Evolutionary conservation across 768 basidiomycete genomes (phyloP).

Genomic region (Podaxis sp.): DNA sequence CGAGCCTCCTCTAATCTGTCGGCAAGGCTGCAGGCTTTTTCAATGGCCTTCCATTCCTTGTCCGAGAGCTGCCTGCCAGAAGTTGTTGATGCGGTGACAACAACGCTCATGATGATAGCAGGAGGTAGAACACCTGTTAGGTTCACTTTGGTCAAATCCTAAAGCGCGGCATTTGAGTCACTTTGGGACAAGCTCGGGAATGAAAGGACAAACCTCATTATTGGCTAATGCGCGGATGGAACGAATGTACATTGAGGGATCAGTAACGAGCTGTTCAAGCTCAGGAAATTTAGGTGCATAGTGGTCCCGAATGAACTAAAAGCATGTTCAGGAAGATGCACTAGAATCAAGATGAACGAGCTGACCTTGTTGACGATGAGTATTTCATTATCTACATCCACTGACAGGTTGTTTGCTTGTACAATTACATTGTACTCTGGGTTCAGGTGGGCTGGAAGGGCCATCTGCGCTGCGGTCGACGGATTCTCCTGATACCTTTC

Average conservation of each 20-base stretch:
- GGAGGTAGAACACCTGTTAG: conserved; percentile 76
- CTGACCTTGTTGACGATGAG: conserved; percentile 90
- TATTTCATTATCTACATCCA: conserved; percentile 98
- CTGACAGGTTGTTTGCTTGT: conserved; percentile 94
- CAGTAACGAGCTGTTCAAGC: conserved; percentile 89
- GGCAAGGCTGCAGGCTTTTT: conserved; percentile 85
- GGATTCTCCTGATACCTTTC: conserved; percentile 81
- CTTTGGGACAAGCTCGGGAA: conserved; percentile 1
- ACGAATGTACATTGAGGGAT: conserved; percentile 88
- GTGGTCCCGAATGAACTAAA: conserved; percentile 94
- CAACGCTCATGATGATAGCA: conserved; percentile 93
- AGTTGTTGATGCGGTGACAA: conserved; percentile 92
- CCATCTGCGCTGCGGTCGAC: conserved; percentile 73
- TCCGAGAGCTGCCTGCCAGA: conserved; percentile 69
- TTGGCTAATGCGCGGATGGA: conserved; percentile 89
- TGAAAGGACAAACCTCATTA: conserved; percentile 50
- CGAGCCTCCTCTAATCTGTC: conserved; percentile 85
- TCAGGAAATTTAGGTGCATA: conserved; percentile 95
- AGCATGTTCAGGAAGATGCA: conserved; percentile 12
- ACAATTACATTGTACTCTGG: conserved; percentile 97
- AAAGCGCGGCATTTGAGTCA: conserved; percentile 6
- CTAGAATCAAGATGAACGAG: conserved; percentile 4
- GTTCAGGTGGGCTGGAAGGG: conserved; percentile 79
- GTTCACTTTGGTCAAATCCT: conserved; percentile 88
- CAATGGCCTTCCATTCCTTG: conserved; percentile 74